Evolutionary conservation across 1,139 yeast species (phyloP).

Genomic region (Yamadazyma spencermartinsiae): DNA sequence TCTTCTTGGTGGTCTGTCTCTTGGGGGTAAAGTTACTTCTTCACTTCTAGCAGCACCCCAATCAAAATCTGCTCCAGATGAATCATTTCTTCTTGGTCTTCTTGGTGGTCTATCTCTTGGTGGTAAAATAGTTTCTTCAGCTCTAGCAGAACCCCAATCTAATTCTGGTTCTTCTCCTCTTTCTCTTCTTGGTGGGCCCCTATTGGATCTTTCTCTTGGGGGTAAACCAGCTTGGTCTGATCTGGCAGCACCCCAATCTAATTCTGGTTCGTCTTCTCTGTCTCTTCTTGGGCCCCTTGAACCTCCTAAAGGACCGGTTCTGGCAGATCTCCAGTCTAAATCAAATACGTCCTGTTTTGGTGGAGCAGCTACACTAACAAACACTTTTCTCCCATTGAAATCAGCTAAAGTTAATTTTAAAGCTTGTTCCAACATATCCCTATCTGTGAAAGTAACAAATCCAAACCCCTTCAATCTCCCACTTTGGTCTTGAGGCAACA

Average conservation of each 20-base stretch:
- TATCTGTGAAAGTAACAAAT: constrained; percentile 73
- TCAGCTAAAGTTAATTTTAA: constrained; percentile 63
- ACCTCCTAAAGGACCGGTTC: constrained; percentile 38
- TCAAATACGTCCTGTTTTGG: constrained; percentile 53
- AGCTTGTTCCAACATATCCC: constrained; percentile 69
- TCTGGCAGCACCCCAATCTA: constrained; percentile 57
- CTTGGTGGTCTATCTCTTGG: constrained; percentile 39
- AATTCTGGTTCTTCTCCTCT: constrained; percentile 41
- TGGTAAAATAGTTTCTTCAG: constrained; percentile 31
- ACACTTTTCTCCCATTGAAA: constrained; percentile 74
- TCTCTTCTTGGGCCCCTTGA: constrained; percentile 31
- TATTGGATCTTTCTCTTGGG: constrained; percentile 23
- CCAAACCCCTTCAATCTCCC: constrained; percentile 83
- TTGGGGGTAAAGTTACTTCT: constrained; percentile 35
- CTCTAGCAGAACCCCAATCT: constrained; percentile 64
- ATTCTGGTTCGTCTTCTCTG: constrained; percentile 44
- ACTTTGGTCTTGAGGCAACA: constrained; percentile 67
- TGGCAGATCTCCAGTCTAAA: constrained; percentile 46
- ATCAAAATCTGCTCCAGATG: constrained; percentile 54
- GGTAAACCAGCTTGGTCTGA: constrained; percentile 28
- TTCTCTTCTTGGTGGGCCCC: constrained; percentile 29
- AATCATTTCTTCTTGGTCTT: constrained; percentile 37
- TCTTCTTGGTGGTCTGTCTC: constrained; percentile 37
- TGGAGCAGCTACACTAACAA: constrained; percentile 90
- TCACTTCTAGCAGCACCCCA: constrained; percentile 58